These are phyloP conservation scores for Panicum miliaceum DNA, from an alignment of 176 grass and related monocot species.

Conservation along the genomic window DNA sequence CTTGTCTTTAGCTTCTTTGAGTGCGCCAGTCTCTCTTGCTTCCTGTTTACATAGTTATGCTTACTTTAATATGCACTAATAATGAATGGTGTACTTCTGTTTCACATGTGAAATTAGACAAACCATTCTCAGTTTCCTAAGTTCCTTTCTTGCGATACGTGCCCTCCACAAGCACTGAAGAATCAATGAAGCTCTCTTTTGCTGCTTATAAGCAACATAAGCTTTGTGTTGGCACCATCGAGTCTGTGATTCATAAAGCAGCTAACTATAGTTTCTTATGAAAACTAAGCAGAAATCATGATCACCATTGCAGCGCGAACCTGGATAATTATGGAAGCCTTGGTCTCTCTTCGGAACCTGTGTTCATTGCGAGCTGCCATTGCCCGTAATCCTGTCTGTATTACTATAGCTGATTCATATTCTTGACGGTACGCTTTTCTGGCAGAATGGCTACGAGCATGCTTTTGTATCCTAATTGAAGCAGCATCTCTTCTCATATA, in stretches of 20 bases:
- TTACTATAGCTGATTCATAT: conserved; percentile 57
- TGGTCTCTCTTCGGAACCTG: conserved; percentile 68
- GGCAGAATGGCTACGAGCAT: conserved; percentile 60
- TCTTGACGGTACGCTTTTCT: conserved; percentile 72
- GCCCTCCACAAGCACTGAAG: conserved; percentile 90
- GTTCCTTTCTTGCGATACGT: conserved; percentile 92
- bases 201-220: conserved; percentile 67
- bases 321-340: conserved; percentile 78
- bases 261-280: conserved; percentile 22
- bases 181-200: conserved; percentile 70
- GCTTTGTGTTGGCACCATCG: conserved; percentile 87
- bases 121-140: conserved; percentile 85
- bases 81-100: conserved; percentile 17
- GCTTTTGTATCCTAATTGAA: conserved; percentile 89
- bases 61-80: conserved; percentile 35
- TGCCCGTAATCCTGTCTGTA: conserved; percentile 80
- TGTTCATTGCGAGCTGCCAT: conserved; percentile 83
- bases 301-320: conserved; percentile 35
- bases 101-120: conserved; percentile 28
- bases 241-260: conserved; percentile 55
- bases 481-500: conserved; percentile 80
- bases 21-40: conserved; percentile 91
- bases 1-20: conserved; percentile 95
- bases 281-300: background rate
- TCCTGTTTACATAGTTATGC: conserved; percentile 59